Conservation (phyloP, 1,284 basidiomycete species). For the Ustilago cynodontis region DNA sequence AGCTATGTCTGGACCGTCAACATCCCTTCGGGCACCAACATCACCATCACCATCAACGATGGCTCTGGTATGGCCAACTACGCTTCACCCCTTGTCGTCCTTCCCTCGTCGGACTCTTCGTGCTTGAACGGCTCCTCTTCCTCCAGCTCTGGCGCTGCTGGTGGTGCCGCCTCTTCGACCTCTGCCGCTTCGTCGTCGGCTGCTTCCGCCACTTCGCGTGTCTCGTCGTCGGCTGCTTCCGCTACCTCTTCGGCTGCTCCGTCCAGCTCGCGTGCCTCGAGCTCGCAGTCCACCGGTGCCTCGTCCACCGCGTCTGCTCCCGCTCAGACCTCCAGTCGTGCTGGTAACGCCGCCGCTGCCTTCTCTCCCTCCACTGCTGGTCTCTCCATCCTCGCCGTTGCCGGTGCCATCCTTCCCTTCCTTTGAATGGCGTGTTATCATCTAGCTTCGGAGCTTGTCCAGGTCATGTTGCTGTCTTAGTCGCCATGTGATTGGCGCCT, state of each 20-base stretch:
- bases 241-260: not conserved
- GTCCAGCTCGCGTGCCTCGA: slow-evolving; percentile 19
- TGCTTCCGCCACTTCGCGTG: slow-evolving; percentile 22
- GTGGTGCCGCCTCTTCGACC: slow-evolving; percentile 14
- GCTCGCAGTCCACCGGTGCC: not conserved
- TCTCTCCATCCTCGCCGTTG: slow-evolving; percentile 42
- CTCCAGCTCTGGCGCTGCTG: slow-evolving; percentile 11
- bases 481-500: not conserved
- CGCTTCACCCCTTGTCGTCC: slow-evolving; percentile 41
- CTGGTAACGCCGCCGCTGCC: slow-evolving; percentile 37
- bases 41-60: slow-evolving; percentile 67
- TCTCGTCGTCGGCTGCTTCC: not conserved
- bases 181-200: slow-evolving; percentile 19
- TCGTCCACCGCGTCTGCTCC: slow-evolving; percentile 18
- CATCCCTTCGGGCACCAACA: slow-evolving; percentile 62
- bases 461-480: not conserved
- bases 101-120: slow-evolving; percentile 38
- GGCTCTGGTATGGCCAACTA: slow-evolving; percentile 57
- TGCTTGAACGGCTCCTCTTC: slow-evolving; percentile 37
- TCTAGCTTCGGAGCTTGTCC: not conserved
- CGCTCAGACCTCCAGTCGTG: slow-evolving; percentile 14
- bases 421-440: slow-evolving; percentile 23
- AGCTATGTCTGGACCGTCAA: slow-evolving; percentile 66
- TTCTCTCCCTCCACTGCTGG: slow-evolving; percentile 51
- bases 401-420: slow-evolving; percentile 51